Conservation (phyloP, 148 eudicot genomes). For the Camellia japonica region DNA sequence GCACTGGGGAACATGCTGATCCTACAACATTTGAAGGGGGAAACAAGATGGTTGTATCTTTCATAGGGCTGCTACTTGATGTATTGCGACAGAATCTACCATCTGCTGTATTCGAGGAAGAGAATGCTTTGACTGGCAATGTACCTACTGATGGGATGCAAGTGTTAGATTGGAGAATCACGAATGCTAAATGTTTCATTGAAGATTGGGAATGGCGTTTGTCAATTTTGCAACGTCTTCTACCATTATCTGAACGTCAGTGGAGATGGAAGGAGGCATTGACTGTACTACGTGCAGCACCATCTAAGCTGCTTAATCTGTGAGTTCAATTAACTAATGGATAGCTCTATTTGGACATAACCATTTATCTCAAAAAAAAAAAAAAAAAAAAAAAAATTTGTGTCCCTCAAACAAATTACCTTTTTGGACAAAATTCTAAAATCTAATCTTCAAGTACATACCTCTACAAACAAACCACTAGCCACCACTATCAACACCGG, state of each 20-base stretch:
- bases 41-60: slow-evolving; percentile 62
- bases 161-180: slow-evolving; percentile 86
- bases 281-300: slow-evolving; percentile 94
- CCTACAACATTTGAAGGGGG: slow-evolving; percentile 46
- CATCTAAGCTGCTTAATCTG: slow-evolving; percentile 94
- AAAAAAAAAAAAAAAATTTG: too few species aligned
- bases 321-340: slow-evolving; percentile 38
- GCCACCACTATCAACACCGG: too few species aligned
- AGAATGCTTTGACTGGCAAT: slow-evolving; percentile 39
- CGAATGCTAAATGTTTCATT: slow-evolving; percentile 60
- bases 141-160: slow-evolving; percentile 53
- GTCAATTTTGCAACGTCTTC: slow-evolving; percentile 78
- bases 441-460: too few species aligned
- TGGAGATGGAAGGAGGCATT: slow-evolving; percentile 98
- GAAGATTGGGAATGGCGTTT: slow-evolving; percentile 99
- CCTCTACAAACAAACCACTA: too few species aligned
- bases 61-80: slow-evolving; percentile 63
- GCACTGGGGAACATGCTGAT: slow-evolving; percentile 34
- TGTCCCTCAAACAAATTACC: too few species aligned
- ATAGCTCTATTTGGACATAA: not conserved
- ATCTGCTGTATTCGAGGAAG: slow-evolving; percentile 34
- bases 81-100: slow-evolving; percentile 70
- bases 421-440: too few species aligned
- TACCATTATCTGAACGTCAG: slow-evolving; percentile 78
- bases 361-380: too few species aligned